Base-by-base conservation (phyloP, 1,139 yeast species). In the Debaryomyces robertsiae region DNA sequence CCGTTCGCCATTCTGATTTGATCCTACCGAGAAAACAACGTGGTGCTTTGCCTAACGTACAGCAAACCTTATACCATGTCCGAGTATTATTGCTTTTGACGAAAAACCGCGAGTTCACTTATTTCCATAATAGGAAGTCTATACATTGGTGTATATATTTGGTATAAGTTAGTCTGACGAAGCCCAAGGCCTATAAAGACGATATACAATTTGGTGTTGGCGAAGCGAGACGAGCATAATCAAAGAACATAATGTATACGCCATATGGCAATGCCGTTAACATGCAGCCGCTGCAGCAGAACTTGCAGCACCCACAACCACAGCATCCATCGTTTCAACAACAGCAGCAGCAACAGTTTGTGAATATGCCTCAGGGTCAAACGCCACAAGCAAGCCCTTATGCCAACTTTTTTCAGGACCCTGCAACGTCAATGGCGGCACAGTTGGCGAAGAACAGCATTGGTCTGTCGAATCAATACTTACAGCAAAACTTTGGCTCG, bases 381-480 rank as follows among this genome's bases (percentile, higher is more conserved):
- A 28, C 40, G 34, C 40, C 33, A 24, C 45, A 46, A 24, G 39
- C 39, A 14, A 41, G 39, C 25, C 37, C 37, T 38, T 52, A 43
- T 53, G 58, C 60, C 43, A 67, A 69, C 46, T 73, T 85, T 50
- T 77, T 89, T 60, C 79, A 77, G 49, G 96, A 88, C 55, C 94
- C 96, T 15, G 79, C 89, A 4, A 79, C 95, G 0, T 81, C 86
- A 40, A 77, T 93, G 73, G 96, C 97, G 2, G 78, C 93, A 27
- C 96, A 88, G 55, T 81, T 91, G 46, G 96, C 98, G 24, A 85
- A 88, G 54, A 78, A 79, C 41, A 96, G 98, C 4, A 77, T 93
- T 40, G 82, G 77, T 43, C 75, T 78, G 32, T 75, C 81, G 28
- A 88, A 86, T 52, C 84, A 83, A 48, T 87, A 86, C 60, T 65